Base-by-base conservation (phyloP, 176 grass and related monocot genomes). In the Carex cristatella region DNA sequence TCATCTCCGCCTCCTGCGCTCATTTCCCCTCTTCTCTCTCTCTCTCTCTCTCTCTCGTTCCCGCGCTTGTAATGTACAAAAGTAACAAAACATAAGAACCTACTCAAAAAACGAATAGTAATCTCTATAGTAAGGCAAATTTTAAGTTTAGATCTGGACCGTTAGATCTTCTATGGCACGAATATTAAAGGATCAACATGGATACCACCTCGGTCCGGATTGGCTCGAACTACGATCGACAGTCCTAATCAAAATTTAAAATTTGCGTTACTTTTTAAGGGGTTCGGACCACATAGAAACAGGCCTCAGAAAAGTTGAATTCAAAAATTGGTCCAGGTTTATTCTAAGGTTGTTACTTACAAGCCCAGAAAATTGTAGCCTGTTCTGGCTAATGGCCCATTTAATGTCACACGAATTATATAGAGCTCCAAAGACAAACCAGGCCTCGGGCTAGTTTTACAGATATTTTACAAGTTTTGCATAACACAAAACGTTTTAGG, bases 1-100 rank as follows among this genome's bases (percentile, higher is more conserved):
- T 85, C 90, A 49, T 87, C 85, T 42, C 48, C 63, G 10, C 12
- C 65, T 40, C 85, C 88, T 64, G 92, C 88, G 83, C 89, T 97
- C 92, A 94, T 94, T 63, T 44, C 56, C 30, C 16, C 30, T 15
- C 30, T 7, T 7, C 64, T 31, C 75, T 57, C 27, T 68, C 69
- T 42, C 58, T 59, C 63, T 40, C 61, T 70, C 82, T 46, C 23
- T 13, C 55, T 8, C 4, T 35, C 33, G 38, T 86, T 87, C 78
- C 78, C 85, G 85, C 85, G 79, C 59, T 7, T 10, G 33, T 0
- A 35, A 7, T 19, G 76, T 31, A 5, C 11, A 18, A 23, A 23
- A 23, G 23, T 23, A 23, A 23, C 23, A 23, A 38, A 12, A 8
- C 4, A 23, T 44, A 64, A 63, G 9, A 31, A 56, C 9, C 23